Evolutionary conservation across 495 filamentous ascomycete genomes (phyloP), one percentile per base, ranked within the genome.

Genomic region (Neurospora discreta): DNA sequence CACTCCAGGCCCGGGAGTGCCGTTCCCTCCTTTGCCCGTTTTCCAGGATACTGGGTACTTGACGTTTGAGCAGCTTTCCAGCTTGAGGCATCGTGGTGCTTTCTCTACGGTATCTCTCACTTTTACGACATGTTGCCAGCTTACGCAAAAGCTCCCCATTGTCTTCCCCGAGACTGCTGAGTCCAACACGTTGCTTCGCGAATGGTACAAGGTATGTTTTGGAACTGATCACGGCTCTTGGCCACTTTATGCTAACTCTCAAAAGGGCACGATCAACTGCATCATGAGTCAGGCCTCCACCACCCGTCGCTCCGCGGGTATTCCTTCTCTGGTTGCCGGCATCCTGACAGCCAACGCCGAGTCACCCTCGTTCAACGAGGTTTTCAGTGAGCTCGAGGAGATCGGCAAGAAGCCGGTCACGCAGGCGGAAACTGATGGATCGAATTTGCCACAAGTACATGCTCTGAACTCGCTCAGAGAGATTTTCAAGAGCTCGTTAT

Each of bases 61-160:
- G 0, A 89, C 90, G 58, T 95, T 98, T 75, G 87, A 85, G 30
- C 93, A 98, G 78, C 84, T 99, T 3, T 88, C 92, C 0, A 90
- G 89, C 52, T 86, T 98, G 68, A 88, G 95, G 15, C 95, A 99
- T 78, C 86, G 95, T 72, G 95, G 95, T 69, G 95, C 95, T 20
- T 98, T 98, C 77, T 94, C 94, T 0, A 93, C 93, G 7, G 95
- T 98, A 4, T 91, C 95, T 7, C 90, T 92, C 70, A 96, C 93
- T 0, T 98, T 97, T 76, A 85, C 90, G 1, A 86, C 85, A 20
- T 95, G 93, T 74, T 98, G 95, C 77, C 81, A 85, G 80, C 74
- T 90, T 76, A 75, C 80, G 70, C 72, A 85, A 85, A 77, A 80
- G 76, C 39, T 83, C 74, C 33, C 84, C 85, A 11, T 78, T 33